Base-by-base conservation (phyloP, 108 stramenopile genomes). In the Poteriospumella lacustris region DNA sequence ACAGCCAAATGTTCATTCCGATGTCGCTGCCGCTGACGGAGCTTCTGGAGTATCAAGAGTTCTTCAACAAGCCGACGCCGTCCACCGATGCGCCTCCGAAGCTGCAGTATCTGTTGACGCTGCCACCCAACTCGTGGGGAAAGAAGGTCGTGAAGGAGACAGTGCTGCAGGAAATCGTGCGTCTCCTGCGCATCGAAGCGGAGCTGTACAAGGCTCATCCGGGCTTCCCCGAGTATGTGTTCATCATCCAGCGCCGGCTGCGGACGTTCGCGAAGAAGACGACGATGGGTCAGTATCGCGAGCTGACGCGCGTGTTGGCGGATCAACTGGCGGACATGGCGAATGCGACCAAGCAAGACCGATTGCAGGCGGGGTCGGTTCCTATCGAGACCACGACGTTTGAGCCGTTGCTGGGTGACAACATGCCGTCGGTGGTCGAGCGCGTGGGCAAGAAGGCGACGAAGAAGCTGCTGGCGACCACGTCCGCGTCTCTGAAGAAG, bases 1-100 rank as follows among this genome's bases (percentile, higher is more conserved):
- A 91, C 0, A 87, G 93, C 0, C 89, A 90, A 77, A 79, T 83
- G 33, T 97, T 93, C 81, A 88, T 97, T 43, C 97, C 97, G 19
- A 93, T 91, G 0, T 87, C 91, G 1, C 84, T 87, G 42, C 84
- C 93, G 58, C 80, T 95, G 75, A 62, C 96, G 31, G 95, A 91
- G 5, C 83, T 91, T 9, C 81, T 97, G 44, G 91, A 92, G 43
- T 81, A 86, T 83, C 90, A 90, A 44, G 96, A 96, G 78, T 79
- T 96, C 36, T 80, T 79, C 58, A 88, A 90, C 81, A 79, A 81
- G 42, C 58, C 81, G 43, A 52, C 41, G 43, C 59, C 58, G 26
- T 19, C 72, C 0, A 76, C 72, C 0, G 72, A 28, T 5, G 24
- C 52, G 3, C 76, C 3, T 41, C 83, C 67, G 29, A 28, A 39